Evolutionary conservation across 495 filamentous ascomycete species (phyloP).

Genomic region (Apiosordaria backusii): DNA sequence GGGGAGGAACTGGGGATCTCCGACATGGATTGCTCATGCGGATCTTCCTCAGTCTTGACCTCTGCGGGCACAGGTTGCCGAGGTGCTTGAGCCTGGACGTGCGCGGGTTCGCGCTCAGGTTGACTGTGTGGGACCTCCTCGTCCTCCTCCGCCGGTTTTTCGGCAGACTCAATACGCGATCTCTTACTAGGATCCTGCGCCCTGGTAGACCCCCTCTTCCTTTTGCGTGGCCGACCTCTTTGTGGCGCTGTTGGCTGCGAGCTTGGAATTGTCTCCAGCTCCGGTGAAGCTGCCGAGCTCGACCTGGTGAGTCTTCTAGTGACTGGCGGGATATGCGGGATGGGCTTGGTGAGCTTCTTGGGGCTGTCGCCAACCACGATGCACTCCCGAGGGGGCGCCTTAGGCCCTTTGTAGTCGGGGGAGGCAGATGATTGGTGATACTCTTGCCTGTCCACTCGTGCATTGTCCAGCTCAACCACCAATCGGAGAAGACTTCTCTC

Average conservation of each 20-base stretch:
- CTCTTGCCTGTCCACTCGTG: conserved; percentile 24
- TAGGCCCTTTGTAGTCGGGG: conserved; percentile 22
- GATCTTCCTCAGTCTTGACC: neutral
- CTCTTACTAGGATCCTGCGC: conserved; percentile 20
- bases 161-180: conserved; percentile 14
- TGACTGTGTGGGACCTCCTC: conserved; percentile 22
- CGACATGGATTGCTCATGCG: neutral
- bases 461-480: conserved; percentile 44
- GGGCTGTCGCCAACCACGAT: conserved; percentile 31
- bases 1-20: neutral
- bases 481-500: conserved; percentile 45
- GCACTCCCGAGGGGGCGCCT: conserved; percentile 19
- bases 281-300: conserved; percentile 9
- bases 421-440: conserved; percentile 22
- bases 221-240: neutral
- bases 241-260: conserved; percentile 18
- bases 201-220: neutral
- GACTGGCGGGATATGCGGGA: neutral
- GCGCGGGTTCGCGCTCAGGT: neutral
- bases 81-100: neutral
- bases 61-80: neutral
- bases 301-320: conserved; percentile 13
- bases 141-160: neutral
- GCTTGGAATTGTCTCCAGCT: conserved; percentile 10
- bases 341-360: conserved; percentile 1